phyloP scores from a whole-genome alignment of 2,329 filamentous ascomycete genomes.

The Fusarium sp. region DNA sequence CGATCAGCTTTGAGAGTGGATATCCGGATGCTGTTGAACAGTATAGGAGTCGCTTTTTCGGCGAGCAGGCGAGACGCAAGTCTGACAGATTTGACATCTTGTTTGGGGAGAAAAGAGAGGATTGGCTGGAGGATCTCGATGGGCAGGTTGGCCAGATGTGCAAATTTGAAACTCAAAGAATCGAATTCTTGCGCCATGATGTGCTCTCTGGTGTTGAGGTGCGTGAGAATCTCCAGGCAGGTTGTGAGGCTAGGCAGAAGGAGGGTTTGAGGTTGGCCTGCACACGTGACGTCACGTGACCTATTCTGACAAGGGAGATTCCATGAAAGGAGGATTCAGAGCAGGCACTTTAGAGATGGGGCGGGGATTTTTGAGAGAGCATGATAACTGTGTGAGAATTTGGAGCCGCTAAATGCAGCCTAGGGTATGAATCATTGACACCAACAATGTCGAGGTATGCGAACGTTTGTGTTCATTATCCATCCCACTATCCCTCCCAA shows the following conservation, averaged over 20 bases:
- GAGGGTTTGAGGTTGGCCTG: neutral
- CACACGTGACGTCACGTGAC: neutral
- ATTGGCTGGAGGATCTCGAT: neutral
- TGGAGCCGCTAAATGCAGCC: neutral
- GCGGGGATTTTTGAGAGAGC: neutral
- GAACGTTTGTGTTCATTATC: neutral
- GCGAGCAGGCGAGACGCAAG: neutral
- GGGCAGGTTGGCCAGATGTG: neutral
- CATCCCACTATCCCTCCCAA: neutral
- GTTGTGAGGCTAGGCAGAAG: neutral
- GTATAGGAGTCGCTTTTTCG: neutral
- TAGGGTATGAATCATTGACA: neutral
- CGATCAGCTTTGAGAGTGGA: slow-evolving; percentile 1
- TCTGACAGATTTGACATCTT: slow-evolving; percentile 11
- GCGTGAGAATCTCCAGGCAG: neutral
- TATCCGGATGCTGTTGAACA: slow-evolving; percentile 2
- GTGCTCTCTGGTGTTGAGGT: neutral
- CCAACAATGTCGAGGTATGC: neutral
- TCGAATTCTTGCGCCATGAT: neutral
- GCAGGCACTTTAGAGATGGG: neutral
- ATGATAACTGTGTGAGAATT: neutral
- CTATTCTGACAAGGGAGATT: neutral
- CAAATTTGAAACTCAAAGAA: neutral
- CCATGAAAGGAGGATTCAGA: neutral
- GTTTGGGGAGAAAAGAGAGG: neutral